phyloP scores from a whole-genome alignment of 139 green algal genomes.

The Cymbomonas tetramitiformis region DNA sequence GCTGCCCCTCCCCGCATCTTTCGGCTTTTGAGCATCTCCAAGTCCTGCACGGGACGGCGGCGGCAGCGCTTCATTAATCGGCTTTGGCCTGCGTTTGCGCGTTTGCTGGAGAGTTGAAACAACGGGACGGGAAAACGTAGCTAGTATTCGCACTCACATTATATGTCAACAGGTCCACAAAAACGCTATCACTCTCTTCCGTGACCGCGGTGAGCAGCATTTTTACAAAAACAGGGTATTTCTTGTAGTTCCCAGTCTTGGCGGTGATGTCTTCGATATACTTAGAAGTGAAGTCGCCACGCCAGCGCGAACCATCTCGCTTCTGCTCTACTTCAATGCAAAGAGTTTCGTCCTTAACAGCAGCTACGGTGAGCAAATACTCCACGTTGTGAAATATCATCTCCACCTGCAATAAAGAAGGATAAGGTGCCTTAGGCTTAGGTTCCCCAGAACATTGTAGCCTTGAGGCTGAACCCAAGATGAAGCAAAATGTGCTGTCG shows the following conservation, averaged over 20 bases:
- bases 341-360: slow-evolving; percentile 31
- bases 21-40: slow-evolving; percentile 62
- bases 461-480: no score
- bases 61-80: no score
- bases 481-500: no score
- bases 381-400: slow-evolving; percentile 7
- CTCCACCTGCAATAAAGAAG: slow-evolving; percentile 1
- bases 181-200: slow-evolving; percentile 57
- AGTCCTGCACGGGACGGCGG: no score
- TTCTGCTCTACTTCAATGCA: slow-evolving; percentile 50
- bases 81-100: no score
- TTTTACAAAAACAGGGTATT: slow-evolving; percentile 58
- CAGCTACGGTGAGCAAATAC: slow-evolving; percentile 15
- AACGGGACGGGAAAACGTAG: no score
- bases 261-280: slow-evolving; percentile 79
- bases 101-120: no score
- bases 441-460: no score
- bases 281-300: slow-evolving; percentile 46
- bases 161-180: slow-evolving; percentile 72
- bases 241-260: slow-evolving; percentile 78
- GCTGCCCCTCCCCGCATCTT: slow-evolving; percentile 18
- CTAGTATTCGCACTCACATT: no score
- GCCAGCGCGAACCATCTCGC: slow-evolving; percentile 42
- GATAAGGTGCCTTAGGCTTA: no score
- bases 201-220: slow-evolving; percentile 66